These are phyloP conservation scores for Zymoseptoria passerinii DNA, from an alignment of 2,329 filamentous ascomycete genomes.

Conservation along the genomic window DNA sequence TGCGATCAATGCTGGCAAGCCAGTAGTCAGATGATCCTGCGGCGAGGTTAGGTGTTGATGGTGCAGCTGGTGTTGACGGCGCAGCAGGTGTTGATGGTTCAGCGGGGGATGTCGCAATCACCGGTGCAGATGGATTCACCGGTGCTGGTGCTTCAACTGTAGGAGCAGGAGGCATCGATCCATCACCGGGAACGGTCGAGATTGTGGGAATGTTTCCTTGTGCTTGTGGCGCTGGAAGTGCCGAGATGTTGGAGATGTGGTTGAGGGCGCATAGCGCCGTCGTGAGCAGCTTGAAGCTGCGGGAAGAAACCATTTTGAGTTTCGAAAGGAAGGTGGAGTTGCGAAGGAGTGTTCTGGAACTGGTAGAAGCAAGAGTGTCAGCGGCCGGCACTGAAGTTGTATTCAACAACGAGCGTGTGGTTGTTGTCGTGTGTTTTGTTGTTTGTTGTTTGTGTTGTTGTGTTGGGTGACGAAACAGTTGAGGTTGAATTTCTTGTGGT, in stretches of 20 bases:
- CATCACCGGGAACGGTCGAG: neutral
- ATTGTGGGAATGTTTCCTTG: neutral
- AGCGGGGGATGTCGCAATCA: conserved; percentile 8
- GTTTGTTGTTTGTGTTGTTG: conserved; percentile 3
- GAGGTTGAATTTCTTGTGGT: neutral
- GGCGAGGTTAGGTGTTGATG: conserved; percentile 2
- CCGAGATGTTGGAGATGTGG: neutral
- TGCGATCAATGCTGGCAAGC: conserved; percentile 26
- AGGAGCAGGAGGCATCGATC: neutral
- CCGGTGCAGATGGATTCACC: neutral
- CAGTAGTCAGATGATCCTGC: conserved; percentile 14
- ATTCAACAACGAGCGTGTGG: conserved; percentile 2
- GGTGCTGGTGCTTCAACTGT: neutral
- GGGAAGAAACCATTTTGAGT: conserved; percentile 18
- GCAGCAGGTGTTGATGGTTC: conserved; percentile 5
- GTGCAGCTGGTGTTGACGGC: conserved; percentile 14
- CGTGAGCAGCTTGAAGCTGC: conserved; percentile 21
- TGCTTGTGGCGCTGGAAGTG: neutral
- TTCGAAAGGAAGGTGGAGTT: neutral
- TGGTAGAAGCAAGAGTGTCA: conserved; percentile 5
- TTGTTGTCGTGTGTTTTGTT: neutral
- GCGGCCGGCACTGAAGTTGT: conserved; percentile 17
- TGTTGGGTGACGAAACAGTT: conserved; percentile 1
- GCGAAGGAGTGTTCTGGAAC: neutral
- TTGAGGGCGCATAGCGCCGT: conserved; percentile 23